A percentile compares a stretch with the other conserved stretches of the same genome.
Conservation (phyloP, 768 basidiomycete species). For the Tricholoma furcatifolium region DNA sequence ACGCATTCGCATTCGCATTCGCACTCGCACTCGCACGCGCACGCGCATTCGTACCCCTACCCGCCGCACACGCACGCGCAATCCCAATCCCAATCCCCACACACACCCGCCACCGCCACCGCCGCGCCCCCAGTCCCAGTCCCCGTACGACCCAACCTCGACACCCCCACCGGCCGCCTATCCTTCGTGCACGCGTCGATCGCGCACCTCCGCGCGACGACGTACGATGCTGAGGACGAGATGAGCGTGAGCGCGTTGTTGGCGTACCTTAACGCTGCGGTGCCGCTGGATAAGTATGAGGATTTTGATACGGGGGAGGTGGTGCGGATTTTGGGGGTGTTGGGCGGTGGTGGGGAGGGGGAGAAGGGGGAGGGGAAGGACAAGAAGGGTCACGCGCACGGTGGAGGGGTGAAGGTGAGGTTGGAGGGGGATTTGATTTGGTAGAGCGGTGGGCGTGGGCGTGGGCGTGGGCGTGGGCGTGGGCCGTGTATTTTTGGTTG, state of each 20-base stretch:
- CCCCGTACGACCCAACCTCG: constrained; percentile 28
- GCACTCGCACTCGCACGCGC: neutral
- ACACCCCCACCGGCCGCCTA: constrained; percentile 55
- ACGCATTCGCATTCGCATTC: too few relatives aligned
- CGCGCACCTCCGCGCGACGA: constrained; percentile 62
- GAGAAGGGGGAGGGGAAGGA: too few relatives aligned
- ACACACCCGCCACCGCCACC: neutral
- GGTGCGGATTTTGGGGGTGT: constrained; percentile 41
- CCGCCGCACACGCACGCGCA: constrained; percentile 13
- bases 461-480: neutral
- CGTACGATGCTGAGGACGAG: constrained; percentile 66
- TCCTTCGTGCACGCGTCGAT: constrained; percentile 63
- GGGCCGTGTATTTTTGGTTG: neutral
- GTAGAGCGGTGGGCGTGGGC: too few relatives aligned
- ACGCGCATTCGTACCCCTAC: neutral
- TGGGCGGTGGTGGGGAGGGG: constrained; percentile 22
- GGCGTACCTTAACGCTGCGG: constrained; percentile 71
- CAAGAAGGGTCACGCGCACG: too few relatives aligned
- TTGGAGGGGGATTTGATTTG: constrained; percentile 49
- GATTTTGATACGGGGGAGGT: constrained; percentile 81
- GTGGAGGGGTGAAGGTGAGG: constrained; percentile 42
- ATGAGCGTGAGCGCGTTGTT: constrained; percentile 68
- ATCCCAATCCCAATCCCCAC: neutral
- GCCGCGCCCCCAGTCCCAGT: neutral
- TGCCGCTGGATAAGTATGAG: constrained; percentile 78